Percentiles rank a stretch among this genome's conserved stretches.
phyloP scores from a whole-genome alignment of 2,329 filamentous ascomycete species.

The Sclerotiophoma versabilis region DNA sequence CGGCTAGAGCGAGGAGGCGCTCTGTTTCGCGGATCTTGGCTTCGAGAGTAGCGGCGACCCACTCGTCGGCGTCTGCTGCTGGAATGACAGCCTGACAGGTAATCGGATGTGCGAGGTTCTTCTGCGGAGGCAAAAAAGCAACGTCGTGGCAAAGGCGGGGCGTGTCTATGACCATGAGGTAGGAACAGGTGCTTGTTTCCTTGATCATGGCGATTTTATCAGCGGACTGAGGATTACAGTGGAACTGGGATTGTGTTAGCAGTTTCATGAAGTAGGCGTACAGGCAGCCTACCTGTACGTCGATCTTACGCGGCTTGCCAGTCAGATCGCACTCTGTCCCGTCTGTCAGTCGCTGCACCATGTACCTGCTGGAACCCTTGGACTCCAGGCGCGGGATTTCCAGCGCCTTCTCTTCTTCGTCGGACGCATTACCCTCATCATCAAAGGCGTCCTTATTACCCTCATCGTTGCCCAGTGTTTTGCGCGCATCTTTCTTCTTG shows the following conservation, averaged over 20 bases:
- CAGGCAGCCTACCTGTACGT: constrained; percentile 67
- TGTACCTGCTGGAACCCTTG: constrained; percentile 83
- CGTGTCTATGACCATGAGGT: constrained; percentile 92
- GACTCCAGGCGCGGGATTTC: constrained; percentile 72
- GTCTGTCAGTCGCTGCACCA: constrained; percentile 80
- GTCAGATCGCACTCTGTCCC: constrained; percentile 90
- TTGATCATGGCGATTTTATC: constrained; percentile 93
- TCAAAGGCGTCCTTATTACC: constrained; percentile 39
- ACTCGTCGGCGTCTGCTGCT: constrained; percentile 61
- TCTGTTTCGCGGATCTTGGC: constrained; percentile 41
- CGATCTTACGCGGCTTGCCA: constrained; percentile 79
- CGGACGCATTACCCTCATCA: constrained; percentile 36
- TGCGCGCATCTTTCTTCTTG: constrained; percentile 32
- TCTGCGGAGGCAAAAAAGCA: constrained; percentile 82
- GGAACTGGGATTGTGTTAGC: constrained; percentile 56
- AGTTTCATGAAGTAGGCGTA: constrained; percentile 10
- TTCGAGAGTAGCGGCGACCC: constrained; percentile 46
- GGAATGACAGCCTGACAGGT: constrained; percentile 75
- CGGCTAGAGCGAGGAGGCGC: constrained; percentile 27
- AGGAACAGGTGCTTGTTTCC: constrained; percentile 87
- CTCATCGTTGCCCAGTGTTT: constrained; percentile 35
- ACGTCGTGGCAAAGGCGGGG: constrained; percentile 86
- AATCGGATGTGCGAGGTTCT: constrained; percentile 78
- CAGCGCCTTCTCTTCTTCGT: constrained; percentile 34
- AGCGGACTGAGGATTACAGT: constrained; percentile 76